phyloP scores from a whole-genome alignment of 2,329 filamentous ascomycete genomes.

The Fusarium poae region DNA sequence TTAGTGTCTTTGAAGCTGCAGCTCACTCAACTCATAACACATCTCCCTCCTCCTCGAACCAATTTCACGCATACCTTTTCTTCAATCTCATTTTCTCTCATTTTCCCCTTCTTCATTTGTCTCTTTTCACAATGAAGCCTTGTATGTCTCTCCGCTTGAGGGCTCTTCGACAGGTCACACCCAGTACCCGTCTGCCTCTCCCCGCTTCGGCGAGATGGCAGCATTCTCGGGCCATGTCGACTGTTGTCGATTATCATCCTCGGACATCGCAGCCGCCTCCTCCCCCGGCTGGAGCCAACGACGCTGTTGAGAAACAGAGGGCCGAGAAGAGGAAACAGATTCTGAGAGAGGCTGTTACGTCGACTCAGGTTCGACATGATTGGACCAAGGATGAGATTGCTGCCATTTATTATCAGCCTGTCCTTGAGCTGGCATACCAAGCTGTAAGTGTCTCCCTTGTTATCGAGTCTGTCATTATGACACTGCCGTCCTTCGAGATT shows the following conservation, averaged over 20 bases:
- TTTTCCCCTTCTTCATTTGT: background rate
- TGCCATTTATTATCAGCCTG: constrained; percentile 83
- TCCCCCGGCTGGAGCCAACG: constrained; percentile 37
- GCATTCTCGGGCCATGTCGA: constrained; percentile 44
- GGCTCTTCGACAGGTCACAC: constrained; percentile 34
- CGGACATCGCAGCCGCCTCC: constrained; percentile 43
- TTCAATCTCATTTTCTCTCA: constrained; percentile 13
- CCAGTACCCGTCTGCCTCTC: constrained; percentile 19
- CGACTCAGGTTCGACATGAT: constrained; percentile 72
- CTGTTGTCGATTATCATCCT: constrained; percentile 46
- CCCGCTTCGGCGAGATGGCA: constrained; percentile 44
- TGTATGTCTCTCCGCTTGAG: constrained; percentile 36
- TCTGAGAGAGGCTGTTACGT: constrained; percentile 68
- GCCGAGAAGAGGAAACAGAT: constrained; percentile 51
- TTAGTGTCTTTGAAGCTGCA: constrained; percentile 28
- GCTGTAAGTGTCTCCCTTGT: constrained; percentile 65
- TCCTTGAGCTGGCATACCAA: constrained; percentile 83
- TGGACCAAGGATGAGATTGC: constrained; percentile 88
- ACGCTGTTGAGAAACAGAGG: constrained; percentile 44
- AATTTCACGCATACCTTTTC: constrained; percentile 25
- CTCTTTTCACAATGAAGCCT: constrained; percentile 34
- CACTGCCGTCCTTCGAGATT: background rate
- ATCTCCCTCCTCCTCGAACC: constrained; percentile 5
- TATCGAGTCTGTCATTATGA: background rate
- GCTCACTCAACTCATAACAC: constrained; percentile 15